These are phyloP conservation scores for Penicillium sp. DNA, from an alignment of 2,329 filamentous ascomycete genomes.

Conservation along the genomic window DNA sequence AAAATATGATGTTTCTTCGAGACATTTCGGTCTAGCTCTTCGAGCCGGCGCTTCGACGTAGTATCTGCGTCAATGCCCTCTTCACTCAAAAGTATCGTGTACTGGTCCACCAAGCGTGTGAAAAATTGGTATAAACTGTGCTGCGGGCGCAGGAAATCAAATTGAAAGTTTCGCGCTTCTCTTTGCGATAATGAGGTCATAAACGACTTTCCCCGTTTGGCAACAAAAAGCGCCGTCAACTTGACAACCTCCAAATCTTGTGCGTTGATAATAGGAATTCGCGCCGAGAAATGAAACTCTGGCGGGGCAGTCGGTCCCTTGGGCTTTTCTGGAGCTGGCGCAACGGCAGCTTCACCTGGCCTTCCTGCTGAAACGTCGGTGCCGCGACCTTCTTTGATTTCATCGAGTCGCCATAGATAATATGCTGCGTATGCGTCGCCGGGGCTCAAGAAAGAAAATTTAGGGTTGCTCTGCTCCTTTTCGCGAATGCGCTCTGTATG, in stretches of 20 bases:
- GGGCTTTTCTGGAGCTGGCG: conserved; percentile 57
- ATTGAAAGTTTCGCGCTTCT: conserved; percentile 87
- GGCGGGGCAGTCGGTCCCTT: conserved; percentile 80
- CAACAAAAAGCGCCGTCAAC: conserved; percentile 85
- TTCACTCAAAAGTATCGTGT: conserved; percentile 70
- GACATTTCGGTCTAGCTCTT: conserved; percentile 69
- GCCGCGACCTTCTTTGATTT: conserved; percentile 79
- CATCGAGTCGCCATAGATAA: conserved; percentile 84
- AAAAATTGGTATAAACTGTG: conserved; percentile 97
- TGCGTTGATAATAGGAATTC: conserved; percentile 95
- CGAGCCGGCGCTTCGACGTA: conserved; percentile 67
- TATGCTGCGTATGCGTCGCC: conserved; percentile 82
- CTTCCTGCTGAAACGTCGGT: conserved; percentile 74
- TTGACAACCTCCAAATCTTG: conserved; percentile 74
- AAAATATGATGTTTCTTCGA: conserved; percentile 77
- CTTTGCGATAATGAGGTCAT: conserved; percentile 86
- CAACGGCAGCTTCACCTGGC: conserved; percentile 57
- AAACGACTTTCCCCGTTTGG: conserved; percentile 86
- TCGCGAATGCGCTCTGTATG: conserved; percentile 68
- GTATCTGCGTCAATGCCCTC: conserved; percentile 66
- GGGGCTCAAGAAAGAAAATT: conserved; percentile 80
- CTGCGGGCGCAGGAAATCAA: conserved; percentile 91
- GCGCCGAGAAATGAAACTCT: conserved; percentile 87
- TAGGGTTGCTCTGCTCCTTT: conserved; percentile 79
- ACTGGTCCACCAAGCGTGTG: conserved; percentile 87